phyloP scores from a whole-genome alignment of 1,284 basidiomycete genomes.

The Prillingera fragicola region DNA sequence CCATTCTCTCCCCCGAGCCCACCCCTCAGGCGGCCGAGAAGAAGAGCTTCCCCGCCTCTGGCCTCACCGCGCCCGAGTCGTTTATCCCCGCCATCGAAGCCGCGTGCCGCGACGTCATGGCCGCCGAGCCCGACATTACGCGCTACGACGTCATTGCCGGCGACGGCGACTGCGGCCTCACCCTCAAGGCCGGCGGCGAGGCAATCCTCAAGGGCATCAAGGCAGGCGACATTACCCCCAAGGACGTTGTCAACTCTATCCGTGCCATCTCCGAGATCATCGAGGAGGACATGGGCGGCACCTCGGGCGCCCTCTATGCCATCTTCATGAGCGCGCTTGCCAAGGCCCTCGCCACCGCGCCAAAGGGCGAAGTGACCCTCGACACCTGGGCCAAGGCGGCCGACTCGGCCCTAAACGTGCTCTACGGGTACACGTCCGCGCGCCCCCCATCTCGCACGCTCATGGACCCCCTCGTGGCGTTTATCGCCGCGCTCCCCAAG shows the following conservation, averaged over 20 bases:
- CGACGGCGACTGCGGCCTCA: slow-evolving; percentile 66
- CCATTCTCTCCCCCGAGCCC: slow-evolving; percentile 5
- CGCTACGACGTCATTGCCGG: slow-evolving; percentile 68
- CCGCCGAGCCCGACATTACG: slow-evolving; percentile 81
- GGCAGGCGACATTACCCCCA: slow-evolving; percentile 53
- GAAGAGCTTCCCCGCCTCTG: slow-evolving; percentile 1
- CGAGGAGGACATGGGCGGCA: slow-evolving; percentile 86
- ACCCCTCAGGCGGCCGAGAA: slow-evolving; percentile 6
- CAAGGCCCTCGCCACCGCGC: slow-evolving; percentile 35
- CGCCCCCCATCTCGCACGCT: slow-evolving; percentile 84
- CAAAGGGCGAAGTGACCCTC: slow-evolving; percentile 45
- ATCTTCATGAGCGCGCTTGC: slow-evolving; percentile 80
- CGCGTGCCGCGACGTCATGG: slow-evolving; percentile 65
- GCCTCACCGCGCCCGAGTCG: slow-evolving; percentile 7
- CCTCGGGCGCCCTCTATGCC: slow-evolving; percentile 83
- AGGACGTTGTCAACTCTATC: slow-evolving; percentile 61
- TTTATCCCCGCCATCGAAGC: slow-evolving; percentile 52
- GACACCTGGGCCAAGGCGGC: slow-evolving; percentile 63
- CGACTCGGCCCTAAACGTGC: slow-evolving; percentile 58
- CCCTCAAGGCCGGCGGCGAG: slow-evolving; percentile 66
- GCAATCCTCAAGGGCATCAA: slow-evolving; percentile 49
- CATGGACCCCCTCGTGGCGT: slow-evolving; percentile 83
- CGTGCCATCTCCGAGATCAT: slow-evolving; percentile 60
- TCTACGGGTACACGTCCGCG: slow-evolving; percentile 84
- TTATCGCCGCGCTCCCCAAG: slow-evolving; percentile 56